Conservation (phyloP, 495 filamentous ascomycete species). For the Usnea hakonensis region DNA sequence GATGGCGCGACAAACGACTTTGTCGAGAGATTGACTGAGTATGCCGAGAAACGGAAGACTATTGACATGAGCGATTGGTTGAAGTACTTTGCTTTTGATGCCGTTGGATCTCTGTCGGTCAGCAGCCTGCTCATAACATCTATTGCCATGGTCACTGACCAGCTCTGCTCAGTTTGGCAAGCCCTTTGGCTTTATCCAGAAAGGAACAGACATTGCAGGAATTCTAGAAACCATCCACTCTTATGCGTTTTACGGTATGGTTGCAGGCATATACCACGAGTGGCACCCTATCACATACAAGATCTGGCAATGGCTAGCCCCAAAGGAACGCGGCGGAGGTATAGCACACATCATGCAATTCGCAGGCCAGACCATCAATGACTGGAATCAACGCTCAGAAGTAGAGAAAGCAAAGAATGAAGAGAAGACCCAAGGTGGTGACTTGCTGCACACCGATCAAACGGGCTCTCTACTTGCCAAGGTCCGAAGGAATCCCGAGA, state of each 20-base stretch:
- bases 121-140: conserved; percentile 29
- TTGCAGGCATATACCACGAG: conserved; percentile 42
- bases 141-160: conserved; percentile 20
- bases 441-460: conserved; percentile 37
- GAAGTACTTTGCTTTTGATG: conserved; percentile 73
- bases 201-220: conserved; percentile 5
- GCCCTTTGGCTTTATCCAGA: conserved; percentile 16
- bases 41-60: conserved; percentile 24
- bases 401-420: conserved; percentile 14
- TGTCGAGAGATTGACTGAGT: neutral
- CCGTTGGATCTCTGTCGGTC: conserved; percentile 57
- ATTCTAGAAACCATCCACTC: neutral
- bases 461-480: conserved; percentile 52
- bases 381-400: conserved; percentile 9
- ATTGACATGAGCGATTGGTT: conserved; percentile 56
- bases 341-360: conserved; percentile 39
- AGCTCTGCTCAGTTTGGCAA: conserved; percentile 11
- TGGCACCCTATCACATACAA: conserved; percentile 40
- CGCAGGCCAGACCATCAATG: conserved; percentile 24
- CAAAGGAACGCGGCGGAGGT: conserved; percentile 34
- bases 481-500: conserved; percentile 49
- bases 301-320: conserved; percentile 33
- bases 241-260: conserved; percentile 26
- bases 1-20: neutral
- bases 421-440: conserved; percentile 33